Conservation (phyloP, 768 basidiomycete species). For the Psilocybe cyanescens region DNA sequence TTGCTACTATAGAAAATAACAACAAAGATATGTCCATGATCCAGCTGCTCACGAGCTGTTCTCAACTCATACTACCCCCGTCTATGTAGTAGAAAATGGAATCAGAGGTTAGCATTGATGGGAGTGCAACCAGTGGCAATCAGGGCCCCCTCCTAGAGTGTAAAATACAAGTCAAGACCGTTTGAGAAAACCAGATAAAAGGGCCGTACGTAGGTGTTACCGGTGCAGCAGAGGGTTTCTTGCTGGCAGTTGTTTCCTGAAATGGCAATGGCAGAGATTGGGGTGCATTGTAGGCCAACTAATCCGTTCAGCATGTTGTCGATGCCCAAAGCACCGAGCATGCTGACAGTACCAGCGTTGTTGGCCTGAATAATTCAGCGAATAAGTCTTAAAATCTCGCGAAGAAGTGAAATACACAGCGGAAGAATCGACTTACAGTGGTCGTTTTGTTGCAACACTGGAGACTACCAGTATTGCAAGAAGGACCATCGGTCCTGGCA, state of each 20-base stretch:
- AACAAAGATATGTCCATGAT: too few species aligned
- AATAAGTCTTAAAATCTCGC: too few species aligned
- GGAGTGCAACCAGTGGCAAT: conserved; percentile 10
- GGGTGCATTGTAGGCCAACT: conserved; percentile 24
- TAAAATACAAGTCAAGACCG: not conserved
- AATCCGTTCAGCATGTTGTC: not conserved
- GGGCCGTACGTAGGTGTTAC: conserved; percentile 24
- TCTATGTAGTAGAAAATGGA: not conserved
- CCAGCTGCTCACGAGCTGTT: too few species aligned
- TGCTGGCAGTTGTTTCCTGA: conserved; percentile 23
- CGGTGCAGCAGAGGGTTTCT: conserved; percentile 36
- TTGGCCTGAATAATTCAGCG: not conserved
- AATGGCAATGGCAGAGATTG: conserved; percentile 14
- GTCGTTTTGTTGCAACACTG: conserved; percentile 27
- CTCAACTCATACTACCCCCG: not conserved
- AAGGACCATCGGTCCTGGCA: conserved; percentile 13
- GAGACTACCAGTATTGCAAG: conserved; percentile 25
- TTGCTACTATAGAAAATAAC: too few species aligned
- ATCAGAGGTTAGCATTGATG: conserved; percentile 8
- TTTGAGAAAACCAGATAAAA: not conserved
- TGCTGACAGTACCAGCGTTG: not conserved
- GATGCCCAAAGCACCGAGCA: not conserved
- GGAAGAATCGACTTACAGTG: conserved; percentile 10
- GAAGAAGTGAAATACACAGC: too few species aligned
- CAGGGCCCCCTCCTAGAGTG: not conserved